Percentiles rank a stretch among this genome's conserved stretches.
phyloP scores from a whole-genome alignment of 176 grass and related monocot species.

The Oryza punctata region DNA sequence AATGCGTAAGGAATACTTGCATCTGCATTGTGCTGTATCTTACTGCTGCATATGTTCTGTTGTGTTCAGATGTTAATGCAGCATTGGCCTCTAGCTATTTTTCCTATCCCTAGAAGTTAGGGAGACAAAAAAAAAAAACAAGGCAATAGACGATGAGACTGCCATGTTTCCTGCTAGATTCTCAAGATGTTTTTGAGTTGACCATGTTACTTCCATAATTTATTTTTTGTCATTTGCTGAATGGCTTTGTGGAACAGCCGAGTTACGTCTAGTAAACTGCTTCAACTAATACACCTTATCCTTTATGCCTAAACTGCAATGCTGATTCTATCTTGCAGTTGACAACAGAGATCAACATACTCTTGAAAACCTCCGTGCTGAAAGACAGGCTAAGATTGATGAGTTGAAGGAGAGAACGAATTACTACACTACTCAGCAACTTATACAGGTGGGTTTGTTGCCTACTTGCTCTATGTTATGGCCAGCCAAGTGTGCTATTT shows the following conservation, averaged over 20 bases:
- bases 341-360: conserved; percentile 72
- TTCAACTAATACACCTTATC: background rate
- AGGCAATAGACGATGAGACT: background rate
- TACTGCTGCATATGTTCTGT: background rate
- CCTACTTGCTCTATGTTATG: background rate
- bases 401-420: conserved; percentile 95
- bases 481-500: background rate
- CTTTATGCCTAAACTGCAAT: conserved; percentile 23
- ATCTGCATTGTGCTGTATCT: background rate
- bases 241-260: background rate
- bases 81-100: background rate
- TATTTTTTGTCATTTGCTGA: background rate
- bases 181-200: background rate
- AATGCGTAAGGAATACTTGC: conserved; percentile 60
- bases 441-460: conserved; percentile 69
- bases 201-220: background rate
- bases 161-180: background rate
- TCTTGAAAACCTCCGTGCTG: conserved; percentile 75
- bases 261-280: background rate
- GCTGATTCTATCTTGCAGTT: conserved; percentile 51
- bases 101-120: background rate
- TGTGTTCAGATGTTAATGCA: background rate
- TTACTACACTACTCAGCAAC: conserved; percentile 89
- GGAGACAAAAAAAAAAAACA: background rate
- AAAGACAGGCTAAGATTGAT: conserved; percentile 88